phyloP scores from a whole-genome alignment of 2,329 filamentous ascomycete species.

The Aspergillus eucalypticola region DNA sequence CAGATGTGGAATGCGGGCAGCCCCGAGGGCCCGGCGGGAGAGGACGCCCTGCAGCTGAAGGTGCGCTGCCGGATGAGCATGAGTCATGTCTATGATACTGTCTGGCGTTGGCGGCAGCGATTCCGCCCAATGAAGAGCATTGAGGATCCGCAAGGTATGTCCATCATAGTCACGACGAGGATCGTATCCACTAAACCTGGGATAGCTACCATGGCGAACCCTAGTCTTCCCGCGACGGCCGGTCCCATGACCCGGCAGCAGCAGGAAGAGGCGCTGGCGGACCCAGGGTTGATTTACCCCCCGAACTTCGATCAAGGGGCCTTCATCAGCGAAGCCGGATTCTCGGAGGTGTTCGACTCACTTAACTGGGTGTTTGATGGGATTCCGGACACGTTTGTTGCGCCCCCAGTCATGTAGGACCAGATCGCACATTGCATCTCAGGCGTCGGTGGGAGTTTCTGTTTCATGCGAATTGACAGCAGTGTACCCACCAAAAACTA shows the following conservation, averaged over 20 bases:
- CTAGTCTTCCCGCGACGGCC: slow-evolving; percentile 33
- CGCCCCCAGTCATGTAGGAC: slow-evolving; percentile 36
- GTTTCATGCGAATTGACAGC: not conserved
- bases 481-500: not conserved
- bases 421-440: not conserved
- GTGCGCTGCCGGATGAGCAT: slow-evolving; percentile 66
- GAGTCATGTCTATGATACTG: slow-evolving; percentile 65
- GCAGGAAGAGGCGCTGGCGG: slow-evolving; percentile 33
- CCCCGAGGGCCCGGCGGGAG: slow-evolving; percentile 30
- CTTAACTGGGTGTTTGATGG: slow-evolving; percentile 91
- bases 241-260: slow-evolving; percentile 32
- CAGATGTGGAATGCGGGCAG: slow-evolving; percentile 61
- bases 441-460: not conserved
- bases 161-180: not conserved
- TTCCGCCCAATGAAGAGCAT: slow-evolving; percentile 64
- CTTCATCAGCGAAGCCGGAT: slow-evolving; percentile 50
- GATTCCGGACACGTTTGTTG: slow-evolving; percentile 63
- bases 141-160: slow-evolving; percentile 66
- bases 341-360: slow-evolving; percentile 79
- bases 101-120: slow-evolving; percentile 66
- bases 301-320: slow-evolving; percentile 39
- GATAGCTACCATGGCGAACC: slow-evolving; percentile 34
- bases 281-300: slow-evolving; percentile 34
- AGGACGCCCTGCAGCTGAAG: slow-evolving; percentile 57
- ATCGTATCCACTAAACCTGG: slow-evolving; percentile 22